Evolutionary conservation across 306 rosid genomes (phyloP), one percentile per base, ranked within the genome.

Genomic region (Ochetophila trinervis): DNA sequence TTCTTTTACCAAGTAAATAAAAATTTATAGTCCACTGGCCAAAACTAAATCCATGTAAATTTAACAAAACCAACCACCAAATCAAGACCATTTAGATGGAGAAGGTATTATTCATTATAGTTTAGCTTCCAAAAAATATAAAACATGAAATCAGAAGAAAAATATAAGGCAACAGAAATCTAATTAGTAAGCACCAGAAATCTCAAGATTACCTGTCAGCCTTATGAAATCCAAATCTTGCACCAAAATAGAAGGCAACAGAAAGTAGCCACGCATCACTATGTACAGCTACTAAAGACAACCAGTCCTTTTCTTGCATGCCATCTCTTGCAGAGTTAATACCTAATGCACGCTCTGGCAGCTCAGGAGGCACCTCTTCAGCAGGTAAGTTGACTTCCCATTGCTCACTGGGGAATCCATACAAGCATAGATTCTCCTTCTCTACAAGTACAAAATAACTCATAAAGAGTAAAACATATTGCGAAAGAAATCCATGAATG

Each of bases 321-420:
- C 97, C 97, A 70, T 91, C 97, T 85, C 96, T 83, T 0, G 97
- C 97, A 84, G 88, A 91, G 81, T 91, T 91, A 34, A 91, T 91
- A 44, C 97, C 97, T 47, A 91, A 85, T 17, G 90, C 96, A 45
- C 96, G 97, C 83, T 91, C 97, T 2, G 97, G 97, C 47, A 91
- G 82, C 74, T 91, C 97, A 2, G 97, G 96, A 44, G 97, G 97
- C 68, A 91, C 97, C 76, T 91, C 97, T 78, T 91, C 97, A 60
- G 97, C 97, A 60, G 97, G 97, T 73, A 91, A 85, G 84, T 85
- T 91, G 60, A 91, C 97, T 83, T 91, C 97, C 97, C 97, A 91
- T 66, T 74, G 90, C 85, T 85, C 97, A 78, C 87, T 86, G 51
- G 96, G 96, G 70, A 78, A 85, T 32, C 96, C 95, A 51, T 88